These are phyloP conservation scores for Tilletia walkeri DNA, from an alignment of 1,284 basidiomycete genomes.

Conservation along the genomic window DNA sequence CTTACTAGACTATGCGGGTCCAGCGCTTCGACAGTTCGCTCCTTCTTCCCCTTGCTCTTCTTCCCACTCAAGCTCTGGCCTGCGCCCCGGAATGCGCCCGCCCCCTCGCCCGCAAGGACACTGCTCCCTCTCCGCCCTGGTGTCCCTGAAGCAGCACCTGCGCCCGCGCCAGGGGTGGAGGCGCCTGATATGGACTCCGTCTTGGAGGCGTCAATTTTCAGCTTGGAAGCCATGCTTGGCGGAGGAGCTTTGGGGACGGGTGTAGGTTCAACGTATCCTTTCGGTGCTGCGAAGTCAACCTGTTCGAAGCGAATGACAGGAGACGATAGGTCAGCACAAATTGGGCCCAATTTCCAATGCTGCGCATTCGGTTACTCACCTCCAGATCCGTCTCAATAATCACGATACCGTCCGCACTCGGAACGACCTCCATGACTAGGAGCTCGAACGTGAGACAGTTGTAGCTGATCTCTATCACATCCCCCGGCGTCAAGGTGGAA, in stretches of 20 bases:
- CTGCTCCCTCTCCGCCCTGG: conserved; percentile 23
- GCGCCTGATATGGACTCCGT: conserved; percentile 48
- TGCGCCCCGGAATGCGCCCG: conserved; percentile 43
- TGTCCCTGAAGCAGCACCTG: conserved; percentile 20
- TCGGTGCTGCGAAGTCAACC: conserved; percentile 65
- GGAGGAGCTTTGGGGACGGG: conserved; percentile 73
- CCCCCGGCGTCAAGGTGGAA: conserved; percentile 61
- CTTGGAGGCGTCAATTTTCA: conserved; percentile 73
- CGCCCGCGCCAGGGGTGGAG: conserved; percentile 53
- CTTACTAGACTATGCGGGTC: conserved; percentile 48
- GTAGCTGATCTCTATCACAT: conserved; percentile 59
- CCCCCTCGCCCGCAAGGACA: conserved; percentile 25
- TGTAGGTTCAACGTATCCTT: conserved; percentile 80
- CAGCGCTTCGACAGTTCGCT: conserved; percentile 48
- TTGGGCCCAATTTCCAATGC: not conserved
- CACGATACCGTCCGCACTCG: conserved; percentile 73
- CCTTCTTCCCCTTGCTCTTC: conserved; percentile 49
- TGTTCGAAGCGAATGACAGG: conserved; percentile 17
- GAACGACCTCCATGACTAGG: conserved; percentile 88
- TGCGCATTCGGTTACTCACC: conserved; percentile 65
- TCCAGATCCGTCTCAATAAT: conserved; percentile 95
- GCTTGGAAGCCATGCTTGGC: conserved; percentile 92
- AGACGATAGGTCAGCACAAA: not conserved
- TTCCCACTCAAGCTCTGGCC: conserved; percentile 53
- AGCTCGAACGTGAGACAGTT: conserved; percentile 85